These are phyloP conservation scores for Oldenlandia corymbosa DNA, from an alignment of 257 asterid genomes.

Conservation along the genomic window DNA sequence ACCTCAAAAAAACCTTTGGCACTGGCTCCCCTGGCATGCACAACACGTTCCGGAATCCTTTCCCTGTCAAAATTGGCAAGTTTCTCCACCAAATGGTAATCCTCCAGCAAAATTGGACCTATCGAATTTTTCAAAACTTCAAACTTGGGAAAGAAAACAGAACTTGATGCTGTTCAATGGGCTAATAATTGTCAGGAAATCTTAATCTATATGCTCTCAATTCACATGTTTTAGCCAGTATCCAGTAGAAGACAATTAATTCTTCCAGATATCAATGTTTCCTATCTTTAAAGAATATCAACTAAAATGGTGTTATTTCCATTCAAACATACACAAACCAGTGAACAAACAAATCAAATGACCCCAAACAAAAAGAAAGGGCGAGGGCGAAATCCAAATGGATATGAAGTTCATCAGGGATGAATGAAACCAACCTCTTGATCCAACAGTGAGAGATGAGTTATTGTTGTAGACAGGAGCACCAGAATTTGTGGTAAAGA, in stretches of 20 bases:
- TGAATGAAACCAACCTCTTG: constrained; percentile 23
- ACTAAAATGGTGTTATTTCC: background rate
- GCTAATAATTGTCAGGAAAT: background rate
- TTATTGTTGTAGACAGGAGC: constrained; percentile 40
- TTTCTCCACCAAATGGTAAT: constrained; percentile 40
- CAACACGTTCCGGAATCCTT: constrained; percentile 37
- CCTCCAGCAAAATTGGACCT: constrained; percentile 38
- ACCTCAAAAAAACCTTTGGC: constrained; percentile 40
- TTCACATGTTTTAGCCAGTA: too few relatives aligned
- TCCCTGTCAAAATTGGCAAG: constrained; percentile 39
- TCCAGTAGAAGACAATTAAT: too few relatives aligned
- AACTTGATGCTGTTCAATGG: background rate
- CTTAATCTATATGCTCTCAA: too few relatives aligned
- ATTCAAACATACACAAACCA: background rate
- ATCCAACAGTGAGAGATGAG: constrained; percentile 36
- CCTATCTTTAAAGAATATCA: background rate
- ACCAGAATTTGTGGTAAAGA: constrained; percentile 34
- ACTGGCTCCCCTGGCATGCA: constrained; percentile 42
- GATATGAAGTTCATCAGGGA: background rate
- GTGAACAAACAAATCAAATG: background rate
- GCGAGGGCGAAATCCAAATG: background rate
- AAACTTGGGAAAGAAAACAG: background rate
- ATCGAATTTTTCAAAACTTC: background rate
- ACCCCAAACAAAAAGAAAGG: background rate
- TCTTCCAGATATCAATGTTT: background rate